Base-by-base conservation (phyloP, 2,329 filamentous ascomycete genomes). In the Rhynchosporium agropyri region DNA sequence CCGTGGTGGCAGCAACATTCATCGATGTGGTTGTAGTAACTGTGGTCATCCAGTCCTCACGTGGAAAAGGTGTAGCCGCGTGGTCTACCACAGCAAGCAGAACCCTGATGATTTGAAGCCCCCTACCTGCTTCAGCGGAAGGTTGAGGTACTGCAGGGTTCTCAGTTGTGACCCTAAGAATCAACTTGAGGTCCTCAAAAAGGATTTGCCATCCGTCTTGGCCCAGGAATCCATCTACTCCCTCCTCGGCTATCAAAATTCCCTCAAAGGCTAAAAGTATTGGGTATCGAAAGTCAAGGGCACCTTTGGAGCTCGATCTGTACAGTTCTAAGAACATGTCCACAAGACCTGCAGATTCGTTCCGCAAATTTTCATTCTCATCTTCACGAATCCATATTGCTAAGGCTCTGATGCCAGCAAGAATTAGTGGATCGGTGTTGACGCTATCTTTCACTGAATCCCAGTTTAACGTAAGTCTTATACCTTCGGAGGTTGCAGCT, bases 381-480 rank as follows among this genome's bases (percentile, higher is more conserved):
- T 90, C 87, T 65, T 90, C 88, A 7, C 84, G 79, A n/a, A 90
- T 76, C 88, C 88, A 90, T 20, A 89, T 79, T 0, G 85, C 81
- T 36, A 90, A 70, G 0, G 83, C 77, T 50, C 84, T 77, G 28
- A 89, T 74, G 0, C 83, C 81, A 3, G 87, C 82, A 2, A 87
- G 78, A 1, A 88, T 78, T 7, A 90, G 77, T 0, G 84, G 81
- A 68, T 90, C 88, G 6, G 80, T 76, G 10, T 70, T 70, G 36
- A 77, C 76, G 65, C 80, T 76, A 9, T 79, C 78, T 61, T 80
- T 79, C 63, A 71, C 72, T 0, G 82, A 80, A 61, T 89, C 85
- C 86, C 86, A 89, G 0, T 82, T 78, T 13, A 88, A 75, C 0
- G 81, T 81, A 33, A 79, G 76, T 31, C 76, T 76, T 15, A 69